phyloP scores from a whole-genome alignment of 768 basidiomycete species.

The Strobilomyces confusus region DNA sequence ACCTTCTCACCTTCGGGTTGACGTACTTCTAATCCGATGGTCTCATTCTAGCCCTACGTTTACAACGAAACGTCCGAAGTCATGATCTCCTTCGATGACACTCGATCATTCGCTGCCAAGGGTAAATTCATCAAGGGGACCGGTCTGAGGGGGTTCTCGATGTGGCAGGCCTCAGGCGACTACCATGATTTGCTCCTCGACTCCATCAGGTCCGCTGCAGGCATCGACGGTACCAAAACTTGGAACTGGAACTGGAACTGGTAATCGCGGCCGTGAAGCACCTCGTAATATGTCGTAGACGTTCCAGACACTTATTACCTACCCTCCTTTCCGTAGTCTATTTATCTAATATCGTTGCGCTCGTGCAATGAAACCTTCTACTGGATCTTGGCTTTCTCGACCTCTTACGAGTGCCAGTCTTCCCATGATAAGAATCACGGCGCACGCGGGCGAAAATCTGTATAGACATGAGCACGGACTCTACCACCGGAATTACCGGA shows the following conservation, averaged over 20 bases:
- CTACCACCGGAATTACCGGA: too few species aligned
- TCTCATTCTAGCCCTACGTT: constrained; percentile 52
- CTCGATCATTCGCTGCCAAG: constrained; percentile 55
- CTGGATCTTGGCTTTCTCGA: too few species aligned
- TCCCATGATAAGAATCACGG: too few species aligned
- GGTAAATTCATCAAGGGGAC: constrained; percentile 52
- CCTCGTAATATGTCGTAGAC: background rate
- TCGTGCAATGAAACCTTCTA: too few species aligned
- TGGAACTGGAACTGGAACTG: background rate
- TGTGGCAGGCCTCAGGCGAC: constrained; percentile 74
- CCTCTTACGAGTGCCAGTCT: too few species aligned
- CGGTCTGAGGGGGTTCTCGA: constrained; percentile 61
- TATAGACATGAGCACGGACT: too few species aligned
- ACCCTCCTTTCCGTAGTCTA: too few species aligned
- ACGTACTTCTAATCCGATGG: background rate
- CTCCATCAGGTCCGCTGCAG: constrained; percentile 37
- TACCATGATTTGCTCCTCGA: constrained; percentile 56
- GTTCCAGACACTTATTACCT: too few species aligned
- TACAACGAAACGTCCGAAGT: constrained; percentile 54
- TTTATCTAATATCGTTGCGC: too few species aligned
- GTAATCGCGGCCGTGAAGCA: background rate
- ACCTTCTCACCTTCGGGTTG: too few species aligned
- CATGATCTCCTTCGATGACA: constrained; percentile 65
- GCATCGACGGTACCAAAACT: background rate
- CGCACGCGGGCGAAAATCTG: too few species aligned